Percentiles rank a stretch among this genome's conserved stretches.
phyloP scores from a whole-genome alignment of 164 flowering plant species.

The Tetracentron sinense region DNA sequence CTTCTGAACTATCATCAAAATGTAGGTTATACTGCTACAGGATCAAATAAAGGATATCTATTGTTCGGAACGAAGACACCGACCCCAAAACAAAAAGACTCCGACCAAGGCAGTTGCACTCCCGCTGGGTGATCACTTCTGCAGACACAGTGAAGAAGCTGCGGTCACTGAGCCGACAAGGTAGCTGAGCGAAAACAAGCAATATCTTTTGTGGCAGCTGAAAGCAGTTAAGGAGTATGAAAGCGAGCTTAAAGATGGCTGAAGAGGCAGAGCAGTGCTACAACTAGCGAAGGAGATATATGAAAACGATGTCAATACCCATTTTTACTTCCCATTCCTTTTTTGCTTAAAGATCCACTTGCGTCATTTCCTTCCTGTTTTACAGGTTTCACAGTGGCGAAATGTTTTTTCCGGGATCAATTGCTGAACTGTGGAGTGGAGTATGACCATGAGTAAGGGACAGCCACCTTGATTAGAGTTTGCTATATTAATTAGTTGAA shows the following conservation, averaged over 20 bases:
- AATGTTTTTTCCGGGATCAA: conserved; percentile 27
- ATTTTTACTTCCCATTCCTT: background rate
- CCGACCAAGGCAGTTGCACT: conserved; percentile 25
- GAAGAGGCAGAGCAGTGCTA: conserved; percentile 58
- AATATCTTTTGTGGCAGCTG: conserved; percentile 66
- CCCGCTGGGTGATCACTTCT: conserved; percentile 4
- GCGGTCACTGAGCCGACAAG: conserved; percentile 54
- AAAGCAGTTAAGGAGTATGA: conserved; percentile 77
- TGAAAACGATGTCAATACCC: conserved; percentile 57
- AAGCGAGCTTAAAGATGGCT: conserved; percentile 53
- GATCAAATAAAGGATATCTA: conserved; percentile 35
- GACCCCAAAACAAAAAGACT: conserved; percentile 38
- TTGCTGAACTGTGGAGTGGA: conserved; percentile 15
- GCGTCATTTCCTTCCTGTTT: background rate
- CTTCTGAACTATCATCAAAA: background rate
- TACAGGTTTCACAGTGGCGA: conserved; percentile 40
- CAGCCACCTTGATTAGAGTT: background rate
- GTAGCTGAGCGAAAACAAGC: conserved; percentile 85
- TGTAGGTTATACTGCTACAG: conserved; percentile 56
- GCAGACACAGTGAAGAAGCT: conserved; percentile 47
- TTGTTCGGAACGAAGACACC: conserved; percentile 35
- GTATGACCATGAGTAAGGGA: background rate
- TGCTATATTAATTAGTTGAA: conserved; percentile 9
- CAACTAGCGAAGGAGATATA: conserved; percentile 46
- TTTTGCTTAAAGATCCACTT: background rate